A percentile compares a stretch with the other conserved stretches of the same genome.
These are phyloP conservation scores for Xylaria hypoxylon DNA, from an alignment of 2,329 filamentous ascomycete genomes.

Conservation along the genomic window DNA sequence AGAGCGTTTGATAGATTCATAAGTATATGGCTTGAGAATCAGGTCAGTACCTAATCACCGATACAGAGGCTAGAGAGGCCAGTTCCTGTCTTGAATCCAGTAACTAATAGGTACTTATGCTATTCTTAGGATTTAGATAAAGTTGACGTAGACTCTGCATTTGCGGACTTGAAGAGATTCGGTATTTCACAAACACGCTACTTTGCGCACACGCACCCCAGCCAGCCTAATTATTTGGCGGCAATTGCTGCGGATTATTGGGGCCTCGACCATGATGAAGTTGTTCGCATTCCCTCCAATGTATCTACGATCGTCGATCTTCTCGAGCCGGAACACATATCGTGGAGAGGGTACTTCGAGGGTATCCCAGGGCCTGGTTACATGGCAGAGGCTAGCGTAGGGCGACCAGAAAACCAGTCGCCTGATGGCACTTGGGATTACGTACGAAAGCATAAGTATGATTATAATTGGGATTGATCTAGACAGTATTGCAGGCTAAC, in stretches of 20 bases:
- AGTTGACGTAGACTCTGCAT: slow-evolving; percentile 55
- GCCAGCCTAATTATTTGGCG: slow-evolving; percentile 62
- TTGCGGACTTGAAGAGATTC: slow-evolving; percentile 56
- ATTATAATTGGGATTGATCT: not conserved
- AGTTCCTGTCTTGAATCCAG: not conserved
- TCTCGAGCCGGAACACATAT: slow-evolving; percentile 55
- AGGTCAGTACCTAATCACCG: slow-evolving; percentile 50
- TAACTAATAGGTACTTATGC: slow-evolving; percentile 25
- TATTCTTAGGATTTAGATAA: slow-evolving; percentile 56
- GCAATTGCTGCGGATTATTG: slow-evolving; percentile 62
- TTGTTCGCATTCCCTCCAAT: slow-evolving; percentile 57
- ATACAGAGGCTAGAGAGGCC: not conserved
- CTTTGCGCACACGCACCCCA: slow-evolving; percentile 59
- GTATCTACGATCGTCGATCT: slow-evolving; percentile 61
- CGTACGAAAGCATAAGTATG: slow-evolving; percentile 57
- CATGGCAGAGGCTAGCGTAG: slow-evolving; percentile 57
- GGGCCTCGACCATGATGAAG: slow-evolving; percentile 60
- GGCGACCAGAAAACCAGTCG: slow-evolving; percentile 38
- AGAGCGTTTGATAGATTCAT: slow-evolving; percentile 58
- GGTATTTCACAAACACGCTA: slow-evolving; percentile 60
- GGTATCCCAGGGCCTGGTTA: slow-evolving; percentile 60
- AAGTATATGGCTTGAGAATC: slow-evolving; percentile 60
- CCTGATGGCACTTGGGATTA: slow-evolving; percentile 51
- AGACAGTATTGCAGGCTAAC: slow-evolving; percentile 3
- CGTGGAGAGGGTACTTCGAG: slow-evolving; percentile 61